Percentiles rank a stretch among this genome's conserved stretches.
phyloP scores from a whole-genome alignment of 371 early-diverging fungal species.

The Chytridiales sp. region DNA sequence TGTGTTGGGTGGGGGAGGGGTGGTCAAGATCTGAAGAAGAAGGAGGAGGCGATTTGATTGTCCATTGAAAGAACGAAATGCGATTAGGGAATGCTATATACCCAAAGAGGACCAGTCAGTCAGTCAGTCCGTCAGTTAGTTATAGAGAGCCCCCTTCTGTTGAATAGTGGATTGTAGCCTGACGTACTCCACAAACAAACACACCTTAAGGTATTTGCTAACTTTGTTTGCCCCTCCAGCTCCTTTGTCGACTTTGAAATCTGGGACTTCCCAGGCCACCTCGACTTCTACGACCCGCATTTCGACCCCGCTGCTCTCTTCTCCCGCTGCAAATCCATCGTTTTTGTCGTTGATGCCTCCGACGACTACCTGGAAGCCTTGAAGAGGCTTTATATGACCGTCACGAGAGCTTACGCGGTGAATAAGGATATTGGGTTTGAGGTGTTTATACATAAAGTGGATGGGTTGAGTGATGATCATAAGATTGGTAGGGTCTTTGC shows the following conservation, averaged over 20 bases:
- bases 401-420: slow-evolving; percentile 70
- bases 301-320: slow-evolving; percentile 65
- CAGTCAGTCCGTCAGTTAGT: no score
- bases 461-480: slow-evolving; percentile 91
- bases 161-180: no score
- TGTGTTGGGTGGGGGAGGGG: no score
- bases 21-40: no score
- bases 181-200: no score
- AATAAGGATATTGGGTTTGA: slow-evolving; percentile 87
- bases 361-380: slow-evolving; percentile 87
- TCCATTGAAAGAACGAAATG: no score
- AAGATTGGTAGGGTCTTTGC: slow-evolving; percentile 66
- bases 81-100: no score
- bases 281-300: slow-evolving; percentile 77
- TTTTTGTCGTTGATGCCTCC: slow-evolving; percentile 94
- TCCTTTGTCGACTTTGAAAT: slow-evolving; percentile 87
- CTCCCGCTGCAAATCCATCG: slow-evolving; percentile 62
- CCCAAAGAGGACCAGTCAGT: no score
- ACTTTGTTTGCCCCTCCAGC: slow-evolving; percentile 32
- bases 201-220: no score
- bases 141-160: no score
- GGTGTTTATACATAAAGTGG: slow-evolving; percentile 94
- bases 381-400: slow-evolving; percentile 68
- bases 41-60: no score
- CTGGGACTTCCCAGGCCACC: slow-evolving; percentile 93